Conservation (phyloP, 306 rosid species). For the Vigna radiata region DNA sequence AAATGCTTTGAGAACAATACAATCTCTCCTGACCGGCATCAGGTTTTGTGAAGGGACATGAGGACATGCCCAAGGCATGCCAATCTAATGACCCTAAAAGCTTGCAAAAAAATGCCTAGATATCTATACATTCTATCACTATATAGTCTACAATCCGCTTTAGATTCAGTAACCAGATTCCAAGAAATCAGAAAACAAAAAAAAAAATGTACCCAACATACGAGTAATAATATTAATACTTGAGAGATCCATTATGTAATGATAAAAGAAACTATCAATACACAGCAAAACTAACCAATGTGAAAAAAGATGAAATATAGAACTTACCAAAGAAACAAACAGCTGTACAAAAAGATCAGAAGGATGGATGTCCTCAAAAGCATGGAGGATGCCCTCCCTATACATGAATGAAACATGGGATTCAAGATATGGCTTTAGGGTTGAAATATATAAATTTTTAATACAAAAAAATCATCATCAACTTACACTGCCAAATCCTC, state of each 20-base stretch:
- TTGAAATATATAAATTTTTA: conserved; percentile 25
- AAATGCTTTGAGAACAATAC: conserved; percentile 10
- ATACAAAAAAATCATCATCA: conserved; percentile 22
- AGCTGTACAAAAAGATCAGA: conserved; percentile 83
- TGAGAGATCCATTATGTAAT: conserved; percentile 19
- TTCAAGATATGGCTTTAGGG: conserved; percentile 27
- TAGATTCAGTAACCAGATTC: background rate
- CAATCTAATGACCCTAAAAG: conserved; percentile 3
- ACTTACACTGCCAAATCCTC: conserved; percentile 98
- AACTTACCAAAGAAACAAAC: conserved; percentile 90
- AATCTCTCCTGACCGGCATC: conserved; percentile 6
- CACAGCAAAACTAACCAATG: background rate
- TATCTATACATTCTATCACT: conserved; percentile 13
- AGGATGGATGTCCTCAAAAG: conserved; percentile 80
- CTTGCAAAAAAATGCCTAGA: conserved; percentile 7
- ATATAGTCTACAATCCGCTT: conserved; percentile 29
- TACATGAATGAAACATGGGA: conserved; percentile 43
- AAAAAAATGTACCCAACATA: background rate
- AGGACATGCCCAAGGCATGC: background rate
- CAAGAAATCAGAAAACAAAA: background rate
- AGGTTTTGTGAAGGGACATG: background rate
- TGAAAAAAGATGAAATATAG: conserved; percentile 24
- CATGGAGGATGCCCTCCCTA: conserved; percentile 91
- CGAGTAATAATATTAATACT: conserved; percentile 21
- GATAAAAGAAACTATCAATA: conserved; percentile 4